phyloP scores from a whole-genome alignment of 108 stramenopile species.

The Aurantiochytrium sp. region DNA sequence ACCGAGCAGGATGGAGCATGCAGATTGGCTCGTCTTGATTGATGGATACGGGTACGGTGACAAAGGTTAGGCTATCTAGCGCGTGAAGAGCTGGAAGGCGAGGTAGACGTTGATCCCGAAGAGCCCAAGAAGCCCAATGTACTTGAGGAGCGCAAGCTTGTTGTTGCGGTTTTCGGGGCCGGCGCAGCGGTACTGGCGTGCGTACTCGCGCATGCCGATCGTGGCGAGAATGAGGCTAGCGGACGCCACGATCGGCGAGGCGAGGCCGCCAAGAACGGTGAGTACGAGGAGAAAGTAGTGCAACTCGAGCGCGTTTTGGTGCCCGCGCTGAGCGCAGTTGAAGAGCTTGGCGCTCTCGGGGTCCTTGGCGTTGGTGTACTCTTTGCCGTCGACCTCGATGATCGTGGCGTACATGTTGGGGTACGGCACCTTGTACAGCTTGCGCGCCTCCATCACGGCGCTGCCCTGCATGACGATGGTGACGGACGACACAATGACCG shows the following conservation, averaged over 20 bases:
- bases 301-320: conserved; percentile 10
- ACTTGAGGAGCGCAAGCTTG: not conserved
- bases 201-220: not conserved
- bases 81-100: not conserved
- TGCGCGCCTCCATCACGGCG: not conserved
- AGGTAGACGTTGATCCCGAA: not conserved
- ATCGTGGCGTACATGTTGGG: conserved; percentile 17
- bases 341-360: not conserved
- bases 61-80: no score
- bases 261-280: not conserved
- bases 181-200: not conserved
- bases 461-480: not conserved
- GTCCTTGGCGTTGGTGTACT: conserved; percentile 28
- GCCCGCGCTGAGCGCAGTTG: conserved; percentile 20
- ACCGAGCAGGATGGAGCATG: no score
- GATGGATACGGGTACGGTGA: no score
- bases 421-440: not conserved
- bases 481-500: not conserved
- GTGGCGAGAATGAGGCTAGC: not conserved
- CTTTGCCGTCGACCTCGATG: not conserved
- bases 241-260: not conserved
- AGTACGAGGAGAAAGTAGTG: not conserved
- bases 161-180: not conserved
- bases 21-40: no score
- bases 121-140: conserved; percentile 7